Base-by-base conservation (phyloP, 2,329 filamentous ascomycete genomes). In the Onygenales sp. region DNA sequence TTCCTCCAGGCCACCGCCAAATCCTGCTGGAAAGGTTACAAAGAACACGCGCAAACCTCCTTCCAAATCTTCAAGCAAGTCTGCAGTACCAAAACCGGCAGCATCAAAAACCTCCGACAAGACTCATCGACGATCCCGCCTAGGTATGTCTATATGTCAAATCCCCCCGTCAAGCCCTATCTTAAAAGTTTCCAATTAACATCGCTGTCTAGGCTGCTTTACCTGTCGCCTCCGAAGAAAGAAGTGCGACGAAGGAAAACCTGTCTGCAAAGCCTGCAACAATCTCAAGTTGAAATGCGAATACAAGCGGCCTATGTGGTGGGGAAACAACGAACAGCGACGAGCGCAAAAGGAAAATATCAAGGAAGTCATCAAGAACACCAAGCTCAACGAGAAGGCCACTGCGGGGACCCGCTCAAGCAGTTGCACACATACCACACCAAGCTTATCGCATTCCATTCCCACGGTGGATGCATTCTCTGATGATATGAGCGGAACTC, bases 241-340 rank as follows among this genome's bases (percentile, higher is more conserved):
- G 75, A 86, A 86, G 74, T 86, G 83, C 64, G 83, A 86, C 60
- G 83, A 86, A 66, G 77, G 76, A 57, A 84, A 83, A 64, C 77
- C 80, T n/a, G 69, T 75, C 49, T 86, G 83, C 67, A 78, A 75
- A 62, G 81, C 83, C 55, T 86, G 83, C 72, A 77, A 74, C 59
- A 80, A 84, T 66, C 84, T 98, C 54, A 87, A 87, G 52, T 79
- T 98, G 54, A 79, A 80, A 64, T 98, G 93, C 76, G 90, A 97
- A 77, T 98, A 97, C 77, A 95, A 95, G 79, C 79, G 91, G 66
- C 93, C 93, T 39, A 83, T 88, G 74, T 98, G 93, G 93, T 98
- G 93, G 93, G 87, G 86, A 73, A 96, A 93, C 78, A 87, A 87
- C 66, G 90, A 95, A 59, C 83, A 87, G 66, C 81, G 93, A 61